phyloP scores from a whole-genome alignment of 768 basidiomycete genomes.

The Pholiota microspora region DNA sequence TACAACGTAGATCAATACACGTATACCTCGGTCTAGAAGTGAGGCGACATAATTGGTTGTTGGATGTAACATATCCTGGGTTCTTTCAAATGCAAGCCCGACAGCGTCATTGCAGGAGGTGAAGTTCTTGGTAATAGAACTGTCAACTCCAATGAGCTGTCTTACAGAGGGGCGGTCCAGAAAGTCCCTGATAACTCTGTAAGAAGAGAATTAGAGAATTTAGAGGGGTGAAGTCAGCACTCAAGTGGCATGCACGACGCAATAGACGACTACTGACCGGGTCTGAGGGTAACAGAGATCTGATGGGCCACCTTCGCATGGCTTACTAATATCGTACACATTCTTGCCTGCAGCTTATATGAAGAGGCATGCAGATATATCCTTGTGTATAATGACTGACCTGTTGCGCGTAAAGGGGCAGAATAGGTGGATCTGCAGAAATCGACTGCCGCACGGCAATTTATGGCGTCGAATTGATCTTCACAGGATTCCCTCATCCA shows the following conservation, averaged over 20 bases:
- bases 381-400: constrained; percentile 20
- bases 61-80: constrained; percentile 43
- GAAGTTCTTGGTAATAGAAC: constrained; percentile 33
- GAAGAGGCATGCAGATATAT: not conserved
- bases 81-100: constrained; percentile 39
- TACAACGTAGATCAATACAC: constrained; percentile 62
- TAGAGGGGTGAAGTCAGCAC: no score
- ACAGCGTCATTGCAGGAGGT: constrained; percentile 38
- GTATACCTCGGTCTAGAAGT: constrained; percentile 70
- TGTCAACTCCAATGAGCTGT: constrained; percentile 59
- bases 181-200: constrained; percentile 56
- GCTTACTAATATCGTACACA: constrained; percentile 68
- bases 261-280: no score
- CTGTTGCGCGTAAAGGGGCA: constrained; percentile 36
- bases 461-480: constrained; percentile 60
- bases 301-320: constrained; percentile 47
- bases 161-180: constrained; percentile 60
- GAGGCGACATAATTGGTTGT: constrained; percentile 58
- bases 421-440: constrained; percentile 62
- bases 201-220: not conserved
- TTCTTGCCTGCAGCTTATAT: constrained; percentile 35
- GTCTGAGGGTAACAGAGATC: constrained; percentile 62
- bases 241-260: no score
- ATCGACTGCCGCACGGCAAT: constrained; percentile 57
- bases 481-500: constrained; percentile 56